Evolutionary conservation across 176 grass and related monocot genomes (phyloP).

Genomic region (Oryza brachyantha): DNA sequence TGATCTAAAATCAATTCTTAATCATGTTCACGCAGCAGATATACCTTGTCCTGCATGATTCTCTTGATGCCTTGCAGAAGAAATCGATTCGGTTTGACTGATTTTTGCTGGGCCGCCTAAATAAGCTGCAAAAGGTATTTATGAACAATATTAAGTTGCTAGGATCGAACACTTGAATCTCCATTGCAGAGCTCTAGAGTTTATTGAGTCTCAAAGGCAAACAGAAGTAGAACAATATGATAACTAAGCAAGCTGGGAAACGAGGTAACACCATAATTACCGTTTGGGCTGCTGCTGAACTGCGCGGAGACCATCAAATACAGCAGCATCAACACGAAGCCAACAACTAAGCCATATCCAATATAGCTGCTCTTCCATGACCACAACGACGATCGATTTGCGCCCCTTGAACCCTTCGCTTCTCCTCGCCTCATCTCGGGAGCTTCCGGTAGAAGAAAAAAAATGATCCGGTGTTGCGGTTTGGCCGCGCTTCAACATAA

Average conservation of each 20-base stretch:
- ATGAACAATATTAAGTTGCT: background rate
- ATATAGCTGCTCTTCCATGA: constrained; percentile 37
- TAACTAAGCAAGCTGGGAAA: background rate
- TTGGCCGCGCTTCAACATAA: constrained; percentile 1
- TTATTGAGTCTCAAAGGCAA: background rate
- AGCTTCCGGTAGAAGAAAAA: background rate
- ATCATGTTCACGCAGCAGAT: background rate
- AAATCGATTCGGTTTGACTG: background rate
- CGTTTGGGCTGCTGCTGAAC: constrained; percentile 35
- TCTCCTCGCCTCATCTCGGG: constrained; percentile 35
- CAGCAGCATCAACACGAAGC: constrained; percentile 35
- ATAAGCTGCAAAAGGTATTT: background rate
- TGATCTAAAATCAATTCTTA: background rate
- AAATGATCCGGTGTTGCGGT: background rate
- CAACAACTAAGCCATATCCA: constrained; percentile 35
- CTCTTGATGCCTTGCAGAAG: background rate
- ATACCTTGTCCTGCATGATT: constrained; percentile 22
- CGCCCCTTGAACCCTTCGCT: constrained; percentile 19
- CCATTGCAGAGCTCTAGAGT: background rate
- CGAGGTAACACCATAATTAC: constrained; percentile 15
- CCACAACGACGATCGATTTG: constrained; percentile 3
- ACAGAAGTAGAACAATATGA: background rate
- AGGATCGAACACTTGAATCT: background rate
- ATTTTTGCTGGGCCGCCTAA: background rate
- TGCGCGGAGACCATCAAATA: constrained; percentile 36